Base-by-base conservation (phyloP, 1,284 basidiomycete genomes). In the Marasmius fiardii region DNA sequence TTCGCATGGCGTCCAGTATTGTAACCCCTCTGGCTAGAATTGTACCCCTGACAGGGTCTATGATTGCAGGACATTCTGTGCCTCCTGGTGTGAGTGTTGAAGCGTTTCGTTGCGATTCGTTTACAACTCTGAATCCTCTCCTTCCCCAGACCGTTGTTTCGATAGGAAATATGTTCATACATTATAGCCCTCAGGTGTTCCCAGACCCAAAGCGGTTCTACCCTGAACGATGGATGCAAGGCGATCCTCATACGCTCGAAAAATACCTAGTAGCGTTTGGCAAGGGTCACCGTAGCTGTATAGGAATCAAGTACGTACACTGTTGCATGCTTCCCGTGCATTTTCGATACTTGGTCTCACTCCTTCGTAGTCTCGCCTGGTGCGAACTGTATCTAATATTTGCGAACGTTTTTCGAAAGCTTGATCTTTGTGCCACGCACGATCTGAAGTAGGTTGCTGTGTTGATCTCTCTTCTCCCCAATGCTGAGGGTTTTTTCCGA, bases 141-240 rank as follows among this genome's bases (percentile, higher is more conserved):
- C 44, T 10, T 33, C 2, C 33, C 23, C 48, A 68, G 66, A 62
- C 65, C 0, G 54, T 64, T 3, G 67, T 68, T 18, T 58, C 61
- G 37, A 62, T 64, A 23, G 63, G 62, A 39, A 31, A 54, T n/a
- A 45, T 53, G 3, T 64, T 64, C 31, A 61, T 68, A 10, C 60
- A 62, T 28, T 34, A 57, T n/a, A 62, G 64, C 48, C 56, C 61
- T 6, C 48, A 54, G 1, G 35, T 67, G 14, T 65, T 65, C 54
- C 50, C 58, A 24, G 65, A 65, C 11, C 66, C 70, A 1, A 52
- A 63, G 7, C 54, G 57, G 0, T 71, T 71, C 55, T 60, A 60
- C 14, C 70, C 70, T 2, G 70, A 71, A 34, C 61, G 67, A 14
- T 68, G 67, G 67, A 60, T 67, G 8, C 51, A 56, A 4, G 26